Percentiles rank a stretch among this genome's conserved stretches.
Evolutionary conservation across 805 yeast species (phyloP).

Genomic region (Wickerhamiella cacticola): DNA sequence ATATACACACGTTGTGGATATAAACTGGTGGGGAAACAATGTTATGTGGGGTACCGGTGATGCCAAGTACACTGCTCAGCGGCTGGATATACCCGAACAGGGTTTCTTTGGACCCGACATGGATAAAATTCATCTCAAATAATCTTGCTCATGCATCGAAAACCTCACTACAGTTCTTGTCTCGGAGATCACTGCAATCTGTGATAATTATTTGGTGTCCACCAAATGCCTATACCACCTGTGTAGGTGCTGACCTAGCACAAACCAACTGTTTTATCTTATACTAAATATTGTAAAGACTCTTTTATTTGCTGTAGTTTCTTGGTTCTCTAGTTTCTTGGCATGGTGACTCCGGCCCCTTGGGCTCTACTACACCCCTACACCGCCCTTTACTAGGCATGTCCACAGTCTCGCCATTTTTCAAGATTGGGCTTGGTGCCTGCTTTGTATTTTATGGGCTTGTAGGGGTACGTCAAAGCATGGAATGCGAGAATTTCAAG

Average conservation of each 20-base stretch:
- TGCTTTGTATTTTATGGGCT: constrained; percentile 22
- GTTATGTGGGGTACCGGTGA: constrained; percentile 21
- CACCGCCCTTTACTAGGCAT: too few relatives aligned
- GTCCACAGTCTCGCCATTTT: constrained; percentile 10
- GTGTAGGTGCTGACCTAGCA: too few relatives aligned
- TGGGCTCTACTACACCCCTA: too few relatives aligned
- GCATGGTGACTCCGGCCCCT: not conserved
- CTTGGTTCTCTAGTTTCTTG: too few relatives aligned
- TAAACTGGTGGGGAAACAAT: constrained; percentile 61
- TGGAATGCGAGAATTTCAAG: constrained; percentile 13
- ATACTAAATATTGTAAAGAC: too few relatives aligned
- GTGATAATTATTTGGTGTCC: too few relatives aligned
- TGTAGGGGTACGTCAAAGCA: constrained; percentile 18
- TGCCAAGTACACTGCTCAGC: constrained; percentile 16
- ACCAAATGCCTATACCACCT: too few relatives aligned
- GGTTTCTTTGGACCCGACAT: constrained; percentile 28
- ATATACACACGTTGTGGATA: constrained; percentile 31
- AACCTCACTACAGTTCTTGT: too few relatives aligned
- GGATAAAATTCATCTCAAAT: not conserved
- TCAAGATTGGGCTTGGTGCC: constrained; percentile 17
- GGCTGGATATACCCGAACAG: constrained; percentile 19
- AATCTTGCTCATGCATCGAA: too few relatives aligned
- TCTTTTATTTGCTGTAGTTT: too few relatives aligned
- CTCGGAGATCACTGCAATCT: too few relatives aligned
- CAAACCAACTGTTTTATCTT: too few relatives aligned